A percentile compares a stretch with the other conserved stretches of the same genome.
These are phyloP conservation scores for Lachnellula occidentalis DNA, from an alignment of 2,329 filamentous ascomycete genomes.

Conservation along the genomic window DNA sequence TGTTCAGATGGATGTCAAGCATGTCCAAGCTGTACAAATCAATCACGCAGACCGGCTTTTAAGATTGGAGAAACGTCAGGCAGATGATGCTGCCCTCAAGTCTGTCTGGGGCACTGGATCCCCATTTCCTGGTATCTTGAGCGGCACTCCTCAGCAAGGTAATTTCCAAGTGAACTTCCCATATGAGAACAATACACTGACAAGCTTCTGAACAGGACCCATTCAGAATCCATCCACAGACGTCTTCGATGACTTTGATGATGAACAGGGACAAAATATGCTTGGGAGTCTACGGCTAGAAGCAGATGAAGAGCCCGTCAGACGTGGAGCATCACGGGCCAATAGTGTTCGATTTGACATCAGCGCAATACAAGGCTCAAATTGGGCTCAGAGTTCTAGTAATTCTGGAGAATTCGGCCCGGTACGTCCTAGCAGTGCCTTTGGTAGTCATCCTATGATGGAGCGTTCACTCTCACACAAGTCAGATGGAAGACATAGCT, in stretches of 20 bases:
- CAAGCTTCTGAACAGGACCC: constrained; percentile 53
- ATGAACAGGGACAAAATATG: constrained; percentile 73
- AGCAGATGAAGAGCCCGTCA: constrained; percentile 77
- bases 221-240: constrained; percentile 74
- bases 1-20: constrained; percentile 66
- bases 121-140: constrained; percentile 80
- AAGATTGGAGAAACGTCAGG: constrained; percentile 60
- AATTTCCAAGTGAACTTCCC: constrained; percentile 31
- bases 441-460: constrained; percentile 75
- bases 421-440: constrained; percentile 69
- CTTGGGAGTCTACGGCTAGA: constrained; percentile 80
- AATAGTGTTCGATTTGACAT: constrained; percentile 98
- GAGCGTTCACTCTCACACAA: constrained; percentile 92
- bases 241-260: constrained; percentile 83
- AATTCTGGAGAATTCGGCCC: constrained; percentile 79
- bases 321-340: constrained; percentile 82
- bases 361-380: constrained; percentile 80
- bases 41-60: constrained; percentile 57
- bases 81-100: constrained; percentile 64
- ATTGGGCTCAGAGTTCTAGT: constrained; percentile 78
- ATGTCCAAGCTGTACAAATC: constrained; percentile 58
- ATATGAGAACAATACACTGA: constrained; percentile 10
- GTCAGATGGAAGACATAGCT: constrained; percentile 91
- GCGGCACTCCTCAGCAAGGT: constrained; percentile 85
- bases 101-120: constrained; percentile 90